Conservation (phyloP, 257 asterid genomes). For the Solanum microdontum region DNA sequence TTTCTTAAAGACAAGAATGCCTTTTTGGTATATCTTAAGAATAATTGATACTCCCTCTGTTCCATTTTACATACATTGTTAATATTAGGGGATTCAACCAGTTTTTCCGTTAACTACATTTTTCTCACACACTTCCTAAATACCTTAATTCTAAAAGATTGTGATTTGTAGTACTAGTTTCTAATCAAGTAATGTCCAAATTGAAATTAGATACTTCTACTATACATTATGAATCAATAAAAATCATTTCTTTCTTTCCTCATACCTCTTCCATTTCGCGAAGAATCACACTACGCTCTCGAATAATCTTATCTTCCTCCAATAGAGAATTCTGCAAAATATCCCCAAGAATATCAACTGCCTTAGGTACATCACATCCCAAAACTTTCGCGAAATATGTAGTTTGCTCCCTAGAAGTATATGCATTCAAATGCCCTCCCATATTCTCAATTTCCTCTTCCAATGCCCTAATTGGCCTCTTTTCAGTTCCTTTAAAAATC, state of each 20-base stretch:
- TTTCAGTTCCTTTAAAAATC: conserved; percentile 89
- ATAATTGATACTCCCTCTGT: background rate
- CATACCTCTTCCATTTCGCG: conserved; percentile 94
- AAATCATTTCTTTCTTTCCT: background rate
- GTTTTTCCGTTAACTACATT: background rate
- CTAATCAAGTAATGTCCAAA: background rate
- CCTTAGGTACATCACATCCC: conserved; percentile 47
- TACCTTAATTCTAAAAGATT: background rate
- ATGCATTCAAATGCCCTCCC: conserved; percentile 97
- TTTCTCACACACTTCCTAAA: background rate
- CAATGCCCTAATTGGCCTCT: conserved; percentile 42
- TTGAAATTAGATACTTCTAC: background rate
- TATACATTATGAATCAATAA: background rate
- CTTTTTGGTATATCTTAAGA: background rate
- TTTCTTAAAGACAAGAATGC: background rate
- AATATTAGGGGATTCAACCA: background rate
- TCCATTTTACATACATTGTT: background rate
- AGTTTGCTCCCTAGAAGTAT: conserved; percentile 92
- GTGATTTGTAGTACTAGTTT: background rate
- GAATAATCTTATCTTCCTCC: conserved; percentile 41
- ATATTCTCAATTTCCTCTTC: conserved; percentile 98
- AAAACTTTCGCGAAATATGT: conserved; percentile 72
- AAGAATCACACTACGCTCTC: conserved; percentile 86
- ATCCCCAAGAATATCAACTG: conserved; percentile 68
- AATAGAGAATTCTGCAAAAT: conserved; percentile 75